Percentiles rank a stretch among this genome's conserved stretches.
phyloP scores from a whole-genome alignment of 257 asterid genomes.

The Eucommia ulmoides region DNA sequence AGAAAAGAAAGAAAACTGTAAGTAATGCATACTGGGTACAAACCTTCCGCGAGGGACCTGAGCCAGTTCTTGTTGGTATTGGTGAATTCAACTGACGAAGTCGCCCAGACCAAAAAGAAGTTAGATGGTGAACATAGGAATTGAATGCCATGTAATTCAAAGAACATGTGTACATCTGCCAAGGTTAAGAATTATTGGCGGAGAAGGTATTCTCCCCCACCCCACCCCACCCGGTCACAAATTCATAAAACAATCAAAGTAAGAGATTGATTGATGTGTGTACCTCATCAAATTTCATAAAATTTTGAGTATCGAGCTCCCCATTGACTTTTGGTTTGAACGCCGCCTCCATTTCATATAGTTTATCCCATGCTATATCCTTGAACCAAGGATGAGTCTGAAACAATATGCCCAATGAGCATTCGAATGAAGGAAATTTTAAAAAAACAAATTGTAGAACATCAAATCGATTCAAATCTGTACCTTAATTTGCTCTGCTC shows the following conservation, averaged over 20 bases:
- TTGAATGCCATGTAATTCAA: not conserved
- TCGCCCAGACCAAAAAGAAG: constrained; percentile 1
- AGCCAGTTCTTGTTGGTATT: constrained; percentile 59
- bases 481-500: constrained; percentile 82
- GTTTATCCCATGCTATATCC: constrained; percentile 74
- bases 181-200: too few relatives aligned
- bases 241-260: constrained; percentile 1
- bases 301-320: constrained; percentile 93
- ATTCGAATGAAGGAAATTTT: constrained; percentile 8
- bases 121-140: not conserved
- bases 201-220: too few relatives aligned
- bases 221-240: too few relatives aligned
- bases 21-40: constrained; percentile 14
- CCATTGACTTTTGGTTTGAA: constrained; percentile 86
- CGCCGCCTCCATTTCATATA: constrained; percentile 96
- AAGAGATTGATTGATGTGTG: constrained; percentile 9
- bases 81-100: constrained; percentile 48
- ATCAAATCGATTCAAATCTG: constrained; percentile 4
- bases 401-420: constrained; percentile 11
- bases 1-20: not conserved
- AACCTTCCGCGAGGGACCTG: constrained; percentile 89
- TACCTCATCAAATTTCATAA: constrained; percentile 96
- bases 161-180: too few relatives aligned
- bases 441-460: constrained; percentile 1
- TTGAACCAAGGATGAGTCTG: constrained; percentile 95